phyloP scores from a whole-genome alignment of 2,329 filamentous ascomycete species.

The Coniella lustricola region DNA sequence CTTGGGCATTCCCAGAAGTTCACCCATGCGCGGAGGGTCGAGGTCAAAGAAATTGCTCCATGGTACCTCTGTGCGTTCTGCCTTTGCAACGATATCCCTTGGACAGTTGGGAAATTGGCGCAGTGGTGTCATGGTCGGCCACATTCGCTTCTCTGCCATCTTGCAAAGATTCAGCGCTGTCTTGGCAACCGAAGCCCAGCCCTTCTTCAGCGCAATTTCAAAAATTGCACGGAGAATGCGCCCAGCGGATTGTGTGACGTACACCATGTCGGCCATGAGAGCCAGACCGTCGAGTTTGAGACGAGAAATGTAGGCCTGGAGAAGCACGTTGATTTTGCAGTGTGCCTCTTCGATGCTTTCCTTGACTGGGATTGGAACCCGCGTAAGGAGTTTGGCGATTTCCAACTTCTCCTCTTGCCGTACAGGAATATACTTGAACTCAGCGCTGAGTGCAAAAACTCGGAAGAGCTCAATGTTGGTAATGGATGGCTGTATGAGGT shows the following conservation, averaged over 20 bases:
- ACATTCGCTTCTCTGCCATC: conserved; percentile 99
- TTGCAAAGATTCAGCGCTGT: conserved; percentile 92
- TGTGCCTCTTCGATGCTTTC: conserved; percentile 95
- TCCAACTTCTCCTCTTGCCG: conserved; percentile 97
- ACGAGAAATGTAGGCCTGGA: conserved; percentile 94
- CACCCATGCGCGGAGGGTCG: conserved; percentile 92
- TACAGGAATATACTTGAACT: conserved; percentile 98
- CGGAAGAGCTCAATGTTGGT: conserved; percentile 94
- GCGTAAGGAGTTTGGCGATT: conserved; percentile 79
- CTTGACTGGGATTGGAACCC: conserved; percentile 93
- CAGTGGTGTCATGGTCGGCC: conserved; percentile 95
- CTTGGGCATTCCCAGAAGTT: conserved; percentile 84
- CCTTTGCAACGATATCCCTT: conserved; percentile 80
- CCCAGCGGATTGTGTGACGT: conserved; percentile 94
- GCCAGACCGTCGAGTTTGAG: conserved; percentile 90
- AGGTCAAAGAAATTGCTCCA: conserved; percentile 95
- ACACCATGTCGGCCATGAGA: conserved; percentile 97
- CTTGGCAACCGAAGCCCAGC: conserved; percentile 89
- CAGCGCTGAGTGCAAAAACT: conserved; percentile 89
- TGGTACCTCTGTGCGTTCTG: conserved; percentile 88
- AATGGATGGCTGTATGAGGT: conserved; percentile 87
- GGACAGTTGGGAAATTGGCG: conserved; percentile 82
- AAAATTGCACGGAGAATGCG: conserved; percentile 94
- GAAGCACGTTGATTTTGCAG: conserved; percentile 94
- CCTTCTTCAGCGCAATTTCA: conserved; percentile 95